phyloP scores from a whole-genome alignment of 495 filamentous ascomycete genomes.

The Hypoxylon fuscum region DNA sequence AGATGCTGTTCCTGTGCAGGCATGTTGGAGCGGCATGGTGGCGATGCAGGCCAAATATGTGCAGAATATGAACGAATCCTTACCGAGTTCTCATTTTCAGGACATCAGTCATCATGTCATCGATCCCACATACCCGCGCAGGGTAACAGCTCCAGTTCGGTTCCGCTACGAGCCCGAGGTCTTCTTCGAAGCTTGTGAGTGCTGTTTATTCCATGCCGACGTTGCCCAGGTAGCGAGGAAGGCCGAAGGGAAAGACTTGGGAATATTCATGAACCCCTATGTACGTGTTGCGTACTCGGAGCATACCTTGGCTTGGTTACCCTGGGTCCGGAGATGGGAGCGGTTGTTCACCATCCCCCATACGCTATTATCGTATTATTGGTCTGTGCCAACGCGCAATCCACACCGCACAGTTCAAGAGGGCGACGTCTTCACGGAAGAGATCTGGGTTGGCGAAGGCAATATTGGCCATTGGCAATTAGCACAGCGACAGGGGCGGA shows the following conservation, averaged over 20 bases:
- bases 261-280: slow-evolving; percentile 76
- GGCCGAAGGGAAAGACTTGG: slow-evolving; percentile 57
- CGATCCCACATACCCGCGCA: slow-evolving; percentile 37
- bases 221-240: slow-evolving; percentile 54
- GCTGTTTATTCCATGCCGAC: slow-evolving; percentile 80
- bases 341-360: slow-evolving; percentile 65
- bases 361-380: slow-evolving; percentile 59
- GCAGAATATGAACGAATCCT: slow-evolving; percentile 40
- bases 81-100: slow-evolving; percentile 34
- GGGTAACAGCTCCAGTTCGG: slow-evolving; percentile 59
- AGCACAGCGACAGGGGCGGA: slow-evolving; percentile 35
- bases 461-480: slow-evolving; percentile 36
- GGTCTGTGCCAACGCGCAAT: slow-evolving; percentile 65
- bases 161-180: slow-evolving; percentile 72
- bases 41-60: slow-evolving; percentile 78
- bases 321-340: slow-evolving; percentile 66
- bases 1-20: slow-evolving; percentile 76
- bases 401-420: slow-evolving; percentile 63
- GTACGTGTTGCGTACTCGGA: slow-evolving; percentile 72
- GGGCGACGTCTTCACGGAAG: slow-evolving; percentile 63
- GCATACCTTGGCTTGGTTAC: slow-evolving; percentile 63
- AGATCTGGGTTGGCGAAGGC: slow-evolving; percentile 56
- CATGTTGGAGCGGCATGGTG: slow-evolving; percentile 86
- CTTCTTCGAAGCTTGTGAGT: slow-evolving; percentile 82
- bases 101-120: slow-evolving; percentile 37